Evolutionary conservation across 2,329 filamentous ascomycete species (phyloP), one percentile per base, ranked within the genome.

Genomic region (Rhexocercosporidium sp.): DNA sequence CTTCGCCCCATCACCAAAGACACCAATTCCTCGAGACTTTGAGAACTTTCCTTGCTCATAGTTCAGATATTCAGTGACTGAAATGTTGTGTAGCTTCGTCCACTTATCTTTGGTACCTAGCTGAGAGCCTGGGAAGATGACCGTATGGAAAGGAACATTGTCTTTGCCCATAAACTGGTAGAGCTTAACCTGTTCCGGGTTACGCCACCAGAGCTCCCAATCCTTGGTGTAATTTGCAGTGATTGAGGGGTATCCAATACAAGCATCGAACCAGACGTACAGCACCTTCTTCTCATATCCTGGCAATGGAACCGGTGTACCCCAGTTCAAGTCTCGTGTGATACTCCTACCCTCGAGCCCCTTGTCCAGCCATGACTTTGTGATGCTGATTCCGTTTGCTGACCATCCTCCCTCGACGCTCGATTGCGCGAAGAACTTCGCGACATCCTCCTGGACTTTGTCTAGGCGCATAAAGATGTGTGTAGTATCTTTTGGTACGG

Each of bases 141-240:
- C 92, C 53, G 91, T 92, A 82, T 97, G 94, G 84, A 95, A 96
- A 67, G 81, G 81, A 20, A 83, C 92, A 72, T 95, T 94, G 79
- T 95, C 92, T 79, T 97, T 97, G 81, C 94, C 94, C 74, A 97
- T 92, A 84, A 97, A 96, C 81, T 97, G 94, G 79, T 96, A 97
- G 14, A 97, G 86, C 76, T 91, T 87, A 57, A 97, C 94, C 39
- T 97, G 85, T 53, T 97, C 90, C 0, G 93, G 93, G 78, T 96
- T 91, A 77, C 91, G 90, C 94, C 94, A 97, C 94, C 94, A 97
- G 76, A 92, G 86, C 82, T 97, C 90, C 94, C 94, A 97, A 70
- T 96, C 85, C 53, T 89, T 86, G 5, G 94, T 97, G 79, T 97
- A 97, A 74, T 89, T 94, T 71, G 92, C 93, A 1, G 94, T 97